Evolutionary conservation across 495 filamentous ascomycete species (phyloP).

Genomic region (Xylaria cubensis): DNA sequence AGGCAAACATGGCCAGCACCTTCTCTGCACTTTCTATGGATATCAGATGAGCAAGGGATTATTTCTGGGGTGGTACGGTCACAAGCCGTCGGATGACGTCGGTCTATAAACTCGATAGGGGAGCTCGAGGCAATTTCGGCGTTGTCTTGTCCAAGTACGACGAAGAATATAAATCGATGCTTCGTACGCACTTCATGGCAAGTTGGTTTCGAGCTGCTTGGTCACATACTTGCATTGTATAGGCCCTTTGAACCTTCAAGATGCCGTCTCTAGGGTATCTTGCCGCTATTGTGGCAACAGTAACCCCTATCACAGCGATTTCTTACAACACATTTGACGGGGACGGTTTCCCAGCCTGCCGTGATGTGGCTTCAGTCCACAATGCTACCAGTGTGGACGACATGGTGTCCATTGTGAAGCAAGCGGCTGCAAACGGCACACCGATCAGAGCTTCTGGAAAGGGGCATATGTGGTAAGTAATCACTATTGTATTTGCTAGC

Average conservation of each 20-base stretch:
- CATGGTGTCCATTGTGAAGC: constrained; percentile 49
- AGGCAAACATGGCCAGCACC: background rate
- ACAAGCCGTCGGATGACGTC: background rate
- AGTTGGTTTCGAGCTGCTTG: constrained; percentile 1
- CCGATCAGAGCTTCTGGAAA: constrained; percentile 55
- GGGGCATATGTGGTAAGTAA: constrained; percentile 55
- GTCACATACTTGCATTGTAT: background rate
- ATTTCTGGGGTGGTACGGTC: background rate
- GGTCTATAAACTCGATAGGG: background rate
- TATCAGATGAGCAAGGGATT: background rate
- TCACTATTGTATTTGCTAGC: background rate
- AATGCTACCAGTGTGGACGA: constrained; percentile 52
- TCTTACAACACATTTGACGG: constrained; percentile 60
- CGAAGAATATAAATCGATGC: background rate
- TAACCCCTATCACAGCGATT: constrained; percentile 32
- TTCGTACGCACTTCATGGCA: background rate
- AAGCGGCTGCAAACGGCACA: constrained; percentile 39
- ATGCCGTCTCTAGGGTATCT: constrained; percentile 34
- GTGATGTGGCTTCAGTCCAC: constrained; percentile 50
- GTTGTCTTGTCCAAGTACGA: background rate
- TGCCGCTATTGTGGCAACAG: constrained; percentile 26
- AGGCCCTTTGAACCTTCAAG: constrained; percentile 11
- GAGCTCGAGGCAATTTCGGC: background rate
- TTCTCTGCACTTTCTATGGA: background rate
- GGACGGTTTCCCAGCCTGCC: constrained; percentile 53